Conservation (phyloP, 805 yeast genomes). For the Candida palmyrensis region DNA sequence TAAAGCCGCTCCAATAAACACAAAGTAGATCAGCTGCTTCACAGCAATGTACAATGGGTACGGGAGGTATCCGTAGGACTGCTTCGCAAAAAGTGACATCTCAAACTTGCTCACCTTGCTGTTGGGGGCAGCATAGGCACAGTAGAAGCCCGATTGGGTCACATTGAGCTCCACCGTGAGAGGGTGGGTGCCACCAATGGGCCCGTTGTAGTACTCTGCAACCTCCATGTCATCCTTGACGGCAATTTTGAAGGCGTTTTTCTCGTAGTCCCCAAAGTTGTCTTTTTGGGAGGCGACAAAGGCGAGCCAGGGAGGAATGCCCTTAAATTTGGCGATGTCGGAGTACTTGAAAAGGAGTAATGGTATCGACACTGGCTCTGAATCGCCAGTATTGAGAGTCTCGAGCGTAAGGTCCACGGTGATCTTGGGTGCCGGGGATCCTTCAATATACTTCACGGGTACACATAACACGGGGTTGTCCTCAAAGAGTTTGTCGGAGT, state of each 20-base stretch:
- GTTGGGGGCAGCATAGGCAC: constrained; percentile 26
- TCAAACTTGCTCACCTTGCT: constrained; percentile 7
- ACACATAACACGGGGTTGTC: not conserved
- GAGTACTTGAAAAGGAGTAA: constrained; percentile 16
- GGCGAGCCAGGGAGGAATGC: constrained; percentile 10
- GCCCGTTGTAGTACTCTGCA: too few relatives aligned
- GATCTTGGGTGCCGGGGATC: not conserved
- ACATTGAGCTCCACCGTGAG: constrained; percentile 12
- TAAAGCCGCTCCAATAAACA: constrained; percentile 11
- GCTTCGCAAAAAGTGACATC: constrained; percentile 5
- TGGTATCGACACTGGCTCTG: not conserved
- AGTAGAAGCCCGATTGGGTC: constrained; percentile 21
- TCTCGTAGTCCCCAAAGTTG: constrained; percentile 8
- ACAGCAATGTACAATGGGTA: constrained; percentile 13
- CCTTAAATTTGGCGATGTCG: constrained; percentile 16
- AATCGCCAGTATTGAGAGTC: not conserved
- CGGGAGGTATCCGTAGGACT: constrained; percentile 21
- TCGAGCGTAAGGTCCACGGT: not conserved
- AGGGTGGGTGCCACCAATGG: too few relatives aligned
- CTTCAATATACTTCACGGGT: not conserved
- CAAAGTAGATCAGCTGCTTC: constrained; percentile 10
- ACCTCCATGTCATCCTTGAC: not conserved
- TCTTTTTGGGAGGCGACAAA: constrained; percentile 3
- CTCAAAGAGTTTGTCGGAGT: not conserved
- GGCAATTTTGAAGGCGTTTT: constrained; percentile 11